These are phyloP conservation scores for Atalantia buxifolia DNA, from an alignment of 345 rosid species.

Conservation along the genomic window DNA sequence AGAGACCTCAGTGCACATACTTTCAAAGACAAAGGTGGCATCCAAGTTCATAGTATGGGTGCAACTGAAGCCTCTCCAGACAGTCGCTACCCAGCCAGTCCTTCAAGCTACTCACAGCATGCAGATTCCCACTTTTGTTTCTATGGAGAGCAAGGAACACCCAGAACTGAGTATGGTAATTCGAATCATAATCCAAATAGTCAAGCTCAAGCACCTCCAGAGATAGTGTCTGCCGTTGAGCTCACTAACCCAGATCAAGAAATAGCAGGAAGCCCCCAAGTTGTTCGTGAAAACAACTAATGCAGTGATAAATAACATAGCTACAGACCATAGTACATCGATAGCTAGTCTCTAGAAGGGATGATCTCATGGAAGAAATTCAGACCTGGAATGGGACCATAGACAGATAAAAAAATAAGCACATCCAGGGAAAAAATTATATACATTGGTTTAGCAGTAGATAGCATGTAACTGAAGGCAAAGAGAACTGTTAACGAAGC, in stretches of 20 bases:
- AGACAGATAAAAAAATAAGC: background rate
- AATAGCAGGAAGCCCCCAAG: background rate
- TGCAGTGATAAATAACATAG: background rate
- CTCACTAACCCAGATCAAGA: background rate
- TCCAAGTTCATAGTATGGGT: conserved; percentile 8
- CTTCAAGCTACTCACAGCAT: too few relatives aligned
- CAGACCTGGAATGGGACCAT: background rate
- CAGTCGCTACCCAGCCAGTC: too few relatives aligned
- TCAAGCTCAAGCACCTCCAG: too few relatives aligned
- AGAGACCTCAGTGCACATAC: conserved; percentile 35
- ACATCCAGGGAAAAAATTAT: background rate
- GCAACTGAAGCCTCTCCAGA: conserved; percentile 18
- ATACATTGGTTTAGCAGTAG: too few relatives aligned
- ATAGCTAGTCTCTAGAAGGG: too few relatives aligned
- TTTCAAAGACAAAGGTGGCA: conserved; percentile 12
- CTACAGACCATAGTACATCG: background rate
- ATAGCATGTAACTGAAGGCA: background rate
- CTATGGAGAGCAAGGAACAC: too few relatives aligned
- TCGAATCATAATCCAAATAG: background rate
- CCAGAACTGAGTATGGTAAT: too few relatives aligned
- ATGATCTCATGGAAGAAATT: background rate
- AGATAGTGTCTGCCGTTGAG: background rate
- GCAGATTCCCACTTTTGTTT: too few relatives aligned
- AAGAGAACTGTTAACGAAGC: background rate
- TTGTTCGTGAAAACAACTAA: background rate